Evolutionary conservation across 129 eudicot species (phyloP), one percentile per base, ranked within the genome.

Genomic region (Helichrysum umbraculigerum): DNA sequence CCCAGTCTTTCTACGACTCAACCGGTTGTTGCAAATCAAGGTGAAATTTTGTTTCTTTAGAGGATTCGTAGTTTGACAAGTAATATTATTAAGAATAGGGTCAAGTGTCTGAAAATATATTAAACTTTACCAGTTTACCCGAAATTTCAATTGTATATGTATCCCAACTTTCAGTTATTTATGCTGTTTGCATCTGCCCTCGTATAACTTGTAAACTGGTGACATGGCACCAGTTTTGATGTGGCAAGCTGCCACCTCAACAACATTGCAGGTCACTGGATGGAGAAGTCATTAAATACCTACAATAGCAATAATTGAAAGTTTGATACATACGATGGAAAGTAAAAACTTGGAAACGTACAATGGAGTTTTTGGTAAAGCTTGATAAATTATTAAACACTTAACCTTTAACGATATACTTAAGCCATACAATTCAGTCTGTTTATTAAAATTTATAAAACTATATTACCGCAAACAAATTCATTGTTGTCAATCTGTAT

Each of bases 1-100:
- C 92, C 97, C 68, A 73, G 83, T 68, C 79, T 80, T 52, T 57
- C 98, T 39, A 65, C 89, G 50, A 74, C 90, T 62, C 97, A 85
- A 78, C 78, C 92, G 11, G 83, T 78, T 81, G 89, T 68, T 73
- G 56, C 86, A 70, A 84, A 59, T 71, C 89, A 86, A 83, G 95
- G 98, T 92, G 78, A 78, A 19, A 3, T 7, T 61, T 54, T 80
- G 56, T 77, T 73, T 14, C 9, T 54, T 14, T 42, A 65, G 47
- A 37, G 21, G 4, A 47, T 19, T 78, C 16, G 17, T 70, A 61
- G 76, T 60, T 70, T 70, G 37, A 33, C n/a, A 7, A 37, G 70
- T 41, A 69, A 41, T 76, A 35, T 6, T 34, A 22, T 37, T 21
- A 44, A 44, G 52, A 44, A 39, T 39, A 8, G 47, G 52, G 17